Evolutionary conservation across 305 asterid genomes (phyloP), one percentile per base, ranked within the genome.

Genomic region (Fraxinus dipetala): DNA sequence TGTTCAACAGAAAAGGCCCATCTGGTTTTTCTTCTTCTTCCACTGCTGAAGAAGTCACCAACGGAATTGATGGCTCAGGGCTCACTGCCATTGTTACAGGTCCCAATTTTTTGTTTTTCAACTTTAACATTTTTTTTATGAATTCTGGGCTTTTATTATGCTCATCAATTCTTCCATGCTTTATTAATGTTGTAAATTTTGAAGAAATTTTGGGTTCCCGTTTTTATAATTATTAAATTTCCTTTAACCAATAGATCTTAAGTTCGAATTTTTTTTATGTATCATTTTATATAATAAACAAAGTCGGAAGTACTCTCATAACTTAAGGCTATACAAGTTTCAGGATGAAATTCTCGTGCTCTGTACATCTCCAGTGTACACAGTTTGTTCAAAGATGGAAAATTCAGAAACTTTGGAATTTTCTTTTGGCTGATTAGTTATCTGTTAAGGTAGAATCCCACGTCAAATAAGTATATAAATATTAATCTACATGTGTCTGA

Each of bases 1-100:
- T 81, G 26, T 85, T 90, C 38, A 79, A 67, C 22, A 78, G 89
- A 77, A 91, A 83, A 69, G 91, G 91, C 9, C 81, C 89, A 28
- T 92, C 97, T 75, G 98, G 97, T 4, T 94, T 92, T 40, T 90
- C 92, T 72, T 82, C 90, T 5, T 82, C 92, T 10, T 91, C 97
- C 1, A 92, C 96, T 0, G 97, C 98, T 43, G 96, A 90, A 78
- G 85, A 90, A 77, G 95, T 94, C 78, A 94, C 98, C 65, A 43
- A 81, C 26, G 97, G 95, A 82, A 90, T 93, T 26, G 95, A 94
- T 45, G 97, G 85, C 80, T 88, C 93, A 81, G 93, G 90, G 2
- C 95, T 93, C 79, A 94, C 97, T 40, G 97, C 98, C 85, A 88
- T 94, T 87, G 97, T 94, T 87, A 94, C 98, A 81, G 95, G 97